Evolutionary conservation across 345 rosid species (phyloP).

Genomic region (Salix exigua): DNA sequence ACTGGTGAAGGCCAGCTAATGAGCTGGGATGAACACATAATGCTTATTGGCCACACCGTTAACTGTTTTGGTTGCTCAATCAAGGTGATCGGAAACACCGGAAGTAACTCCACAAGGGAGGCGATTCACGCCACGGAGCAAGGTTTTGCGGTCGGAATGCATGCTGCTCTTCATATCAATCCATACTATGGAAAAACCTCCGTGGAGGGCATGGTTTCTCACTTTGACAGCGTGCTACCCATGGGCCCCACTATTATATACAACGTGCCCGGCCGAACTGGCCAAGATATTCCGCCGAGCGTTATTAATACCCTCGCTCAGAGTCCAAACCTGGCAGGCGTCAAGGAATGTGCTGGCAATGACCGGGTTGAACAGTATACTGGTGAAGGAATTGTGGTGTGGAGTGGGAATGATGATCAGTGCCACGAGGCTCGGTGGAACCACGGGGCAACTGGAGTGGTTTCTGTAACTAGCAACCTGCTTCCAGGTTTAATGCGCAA

Average conservation of each 20-base stretch:
- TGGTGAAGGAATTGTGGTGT: slow-evolving; percentile 59
- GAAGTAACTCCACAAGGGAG: slow-evolving; percentile 88
- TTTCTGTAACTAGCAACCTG: slow-evolving; percentile 74
- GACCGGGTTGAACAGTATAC: slow-evolving; percentile 60
- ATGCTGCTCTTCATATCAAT: slow-evolving; percentile 90
- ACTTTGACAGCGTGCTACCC: slow-evolving; percentile 66
- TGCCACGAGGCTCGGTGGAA: slow-evolving; percentile 85
- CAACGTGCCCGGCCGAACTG: slow-evolving; percentile 78
- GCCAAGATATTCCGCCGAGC: slow-evolving; percentile 69
- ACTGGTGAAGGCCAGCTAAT: slow-evolving; percentile 93
- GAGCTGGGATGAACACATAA: slow-evolving; percentile 97
- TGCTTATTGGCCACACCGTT: slow-evolving; percentile 87
- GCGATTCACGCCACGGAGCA: slow-evolving; percentile 88
- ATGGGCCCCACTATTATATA: slow-evolving; percentile 84
- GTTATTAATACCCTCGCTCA: slow-evolving; percentile 53
- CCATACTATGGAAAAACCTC: slow-evolving; percentile 96
- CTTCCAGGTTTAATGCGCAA: slow-evolving; percentile 62
- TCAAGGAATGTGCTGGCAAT: slow-evolving; percentile 76
- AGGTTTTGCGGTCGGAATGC: slow-evolving; percentile 94
- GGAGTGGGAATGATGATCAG: slow-evolving; percentile 87
- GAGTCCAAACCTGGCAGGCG: slow-evolving; percentile 65
- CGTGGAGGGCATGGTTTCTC: slow-evolving; percentile 58
- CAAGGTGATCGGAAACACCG: slow-evolving; percentile 81
- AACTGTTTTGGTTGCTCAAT: slow-evolving; percentile 67
- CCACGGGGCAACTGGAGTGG: slow-evolving; percentile 67